Base-by-base conservation (phyloP, 306 rosid genomes). In the Cicer chorassanicum region DNA sequence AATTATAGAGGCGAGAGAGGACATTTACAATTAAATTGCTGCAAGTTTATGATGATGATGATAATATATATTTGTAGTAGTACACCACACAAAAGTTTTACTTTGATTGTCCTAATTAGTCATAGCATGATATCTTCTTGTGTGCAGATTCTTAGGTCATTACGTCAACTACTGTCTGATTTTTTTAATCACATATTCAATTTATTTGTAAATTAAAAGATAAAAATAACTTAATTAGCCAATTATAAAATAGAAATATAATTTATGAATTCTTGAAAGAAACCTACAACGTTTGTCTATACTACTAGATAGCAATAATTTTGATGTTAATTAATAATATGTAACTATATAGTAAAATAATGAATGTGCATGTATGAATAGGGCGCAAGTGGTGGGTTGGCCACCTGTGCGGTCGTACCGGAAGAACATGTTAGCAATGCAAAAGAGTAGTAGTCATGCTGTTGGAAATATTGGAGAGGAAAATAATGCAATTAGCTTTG, bases 331-430 rank as follows among this genome's bases (percentile, higher is more conserved):
- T 3, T 29, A 19, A 29, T 29, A 3, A 29, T 29, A 29, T 29
- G 36, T 3, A 29, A 29, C 36, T 29, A 29, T 4, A 29, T 29
- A 29, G 5, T 29, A 29, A 29, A 29, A 3, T 29, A 29, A 29
- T 24, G 29, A 29, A 29, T 29, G 4, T 19, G 29, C 29, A 1
- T 18, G 13, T 57, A 13, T 59, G 18, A 6, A 60, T 60, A 60
- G 98, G 90, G 87, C 86, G 16, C 90, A 91, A 79, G 97, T 93
- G 56, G 98, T 93, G 80, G 98, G 98, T 45, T 93, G 98, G 98
- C 98, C 98, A 68, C 98, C 98, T 0, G 92, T 93, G 61, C 65
- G 97, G 65, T 91, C 93, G 0, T 85, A 67, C 80, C 83, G 98
- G 59, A 93, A 87, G 91, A 91, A 89, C 85, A 83, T 87, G 67